A percentile compares a stretch with the other conserved stretches of the same genome.
These are phyloP conservation scores for Afroboletus lepidellus DNA, from an alignment of 1,284 basidiomycete species.

Conservation along the genomic window DNA sequence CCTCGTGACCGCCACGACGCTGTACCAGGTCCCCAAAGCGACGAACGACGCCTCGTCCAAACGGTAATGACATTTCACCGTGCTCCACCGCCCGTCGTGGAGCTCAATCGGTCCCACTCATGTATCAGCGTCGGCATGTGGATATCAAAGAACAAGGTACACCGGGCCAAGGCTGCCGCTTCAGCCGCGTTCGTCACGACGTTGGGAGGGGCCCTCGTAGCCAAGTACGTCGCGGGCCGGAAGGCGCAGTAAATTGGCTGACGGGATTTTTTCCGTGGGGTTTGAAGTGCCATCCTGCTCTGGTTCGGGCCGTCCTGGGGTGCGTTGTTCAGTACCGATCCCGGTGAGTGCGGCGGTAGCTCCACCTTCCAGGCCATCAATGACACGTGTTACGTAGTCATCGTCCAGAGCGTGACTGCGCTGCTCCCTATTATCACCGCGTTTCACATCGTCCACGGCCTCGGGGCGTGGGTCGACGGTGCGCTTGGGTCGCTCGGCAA, in stretches of 20 bases:
- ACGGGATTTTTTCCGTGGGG: background rate
- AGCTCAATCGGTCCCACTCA: background rate
- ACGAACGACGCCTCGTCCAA: slow-evolving; percentile 19
- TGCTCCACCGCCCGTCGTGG: background rate
- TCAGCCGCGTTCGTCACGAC: slow-evolving; percentile 20
- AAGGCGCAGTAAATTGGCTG: background rate
- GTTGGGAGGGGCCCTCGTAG: slow-evolving; percentile 15
- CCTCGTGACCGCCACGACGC: slow-evolving; percentile 25
- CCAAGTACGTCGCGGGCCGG: slow-evolving; percentile 15
- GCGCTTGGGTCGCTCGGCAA: slow-evolving; percentile 26
- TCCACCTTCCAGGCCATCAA: background rate
- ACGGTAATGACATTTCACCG: slow-evolving; percentile 22
- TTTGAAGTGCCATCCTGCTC: slow-evolving; percentile 24
- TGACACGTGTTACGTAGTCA: slow-evolving; percentile 6
- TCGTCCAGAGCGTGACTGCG: slow-evolving; percentile 18
- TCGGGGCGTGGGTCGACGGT: slow-evolving; percentile 25
- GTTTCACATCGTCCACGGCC: slow-evolving; percentile 25
- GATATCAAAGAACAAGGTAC: slow-evolving; percentile 19
- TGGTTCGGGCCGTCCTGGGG: slow-evolving; percentile 23
- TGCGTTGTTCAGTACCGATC: slow-evolving; percentile 26
- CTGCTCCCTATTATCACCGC: slow-evolving; percentile 24
- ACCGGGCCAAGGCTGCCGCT: slow-evolving; percentile 26
- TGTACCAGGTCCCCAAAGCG: slow-evolving; percentile 25
- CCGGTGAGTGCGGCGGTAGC: slow-evolving; percentile 11
- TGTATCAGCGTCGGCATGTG: slow-evolving; percentile 25